Base-by-base conservation (phyloP, 2,329 filamentous ascomycete genomes). In the Magnaporthiopsis incrustans region DNA sequence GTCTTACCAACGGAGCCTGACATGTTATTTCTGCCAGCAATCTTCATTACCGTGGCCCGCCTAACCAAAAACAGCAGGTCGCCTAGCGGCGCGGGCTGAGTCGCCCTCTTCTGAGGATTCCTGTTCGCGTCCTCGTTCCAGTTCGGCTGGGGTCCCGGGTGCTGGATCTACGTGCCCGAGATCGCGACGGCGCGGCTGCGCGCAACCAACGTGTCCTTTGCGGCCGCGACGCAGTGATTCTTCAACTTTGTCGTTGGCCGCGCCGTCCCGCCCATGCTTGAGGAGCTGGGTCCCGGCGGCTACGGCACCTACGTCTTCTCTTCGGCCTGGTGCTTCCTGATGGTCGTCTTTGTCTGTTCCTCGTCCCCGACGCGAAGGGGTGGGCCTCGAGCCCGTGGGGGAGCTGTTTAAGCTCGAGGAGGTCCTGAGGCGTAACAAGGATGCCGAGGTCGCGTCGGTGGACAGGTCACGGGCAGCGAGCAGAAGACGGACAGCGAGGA, bases 221-320 rank as follows among this genome's bases (percentile, higher is more conserved):
- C 83, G 0, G 85, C 85, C 0, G 82, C 85, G 1, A 86, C 82
- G 1, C 84, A 88, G 69, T 86, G 85, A 84, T 71, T 88, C 1
- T 87, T 88, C 72, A 88, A 88, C 68, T 82, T 88, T 56, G 84
- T 86, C 2, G 83, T 89, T 25, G 84, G 85, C 7, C 76, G 84
- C 30, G 82, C 83, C 27, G 84, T 84, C 0, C 85, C 84, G 0
- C 81, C 80, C 50, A 88, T 88, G 86, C 77, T 89, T 66, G 67
- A 66, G 1, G 67, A 64, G 18, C 67, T 67, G 11, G 68, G 69
- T 3, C 44, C 63, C 8, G 67, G 66, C 10, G 70, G 70, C 0
- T 73, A 69, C 59, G 80, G 81, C 35, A 80, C 82, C 0, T 87
- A 85, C 73, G 77, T 87, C 65, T 83, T 86, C 61, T 87, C 85